Base-by-base conservation (phyloP, 2,329 filamentous ascomycete genomes). In the Cordyceps sp. region DNA sequence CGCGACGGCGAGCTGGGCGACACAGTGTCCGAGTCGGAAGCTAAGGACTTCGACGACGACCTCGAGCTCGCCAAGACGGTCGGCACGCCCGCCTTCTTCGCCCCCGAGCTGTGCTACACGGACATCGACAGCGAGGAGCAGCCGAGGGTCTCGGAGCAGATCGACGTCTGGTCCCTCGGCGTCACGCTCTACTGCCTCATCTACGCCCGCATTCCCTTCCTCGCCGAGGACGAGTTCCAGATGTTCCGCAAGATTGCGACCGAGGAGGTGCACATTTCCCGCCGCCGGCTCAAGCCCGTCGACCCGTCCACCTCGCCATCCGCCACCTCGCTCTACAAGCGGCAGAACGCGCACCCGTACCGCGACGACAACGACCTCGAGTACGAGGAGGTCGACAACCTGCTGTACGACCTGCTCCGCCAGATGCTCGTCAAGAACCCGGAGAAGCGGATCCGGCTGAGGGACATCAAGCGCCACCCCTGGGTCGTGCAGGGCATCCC, bases 21-120 rank as follows among this genome's bases (percentile, higher is more conserved):
- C 35, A 76, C 59, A 37, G 75, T 62, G 14, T 78, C 78, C 4
- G 82, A 92, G 49, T 82, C 78, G 1, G 86, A 94, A 51, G 80
- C 82, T 10, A 75, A 73, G 26, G 83, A 93, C 46, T 74, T 93
- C 36, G 86, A 94, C 44, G 84, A 94, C 49, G 86, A 93, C 39
- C 73, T 93, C 37, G 90, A 96, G 51, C 64, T 98, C n/a, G 88
- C 90, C 37, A 96, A 96, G 62, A 96, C 90, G 2, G 90, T 96
- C 6, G 90, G 90, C 32, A 98, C 90, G 0, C 90, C 90, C 6
- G 90, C 88, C 2, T 98, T 98, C 57, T 98, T 94, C 49, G 90
- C 90, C 2, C 90, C 90, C 4, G 90, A 98, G 53, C 66, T 98
- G 24, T 98, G 90, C 57, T 90, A 86, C 50, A 92, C 83, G 2